Base-by-base conservation (phyloP, 805 yeast genomes). In the Priceomyces medius region DNA sequence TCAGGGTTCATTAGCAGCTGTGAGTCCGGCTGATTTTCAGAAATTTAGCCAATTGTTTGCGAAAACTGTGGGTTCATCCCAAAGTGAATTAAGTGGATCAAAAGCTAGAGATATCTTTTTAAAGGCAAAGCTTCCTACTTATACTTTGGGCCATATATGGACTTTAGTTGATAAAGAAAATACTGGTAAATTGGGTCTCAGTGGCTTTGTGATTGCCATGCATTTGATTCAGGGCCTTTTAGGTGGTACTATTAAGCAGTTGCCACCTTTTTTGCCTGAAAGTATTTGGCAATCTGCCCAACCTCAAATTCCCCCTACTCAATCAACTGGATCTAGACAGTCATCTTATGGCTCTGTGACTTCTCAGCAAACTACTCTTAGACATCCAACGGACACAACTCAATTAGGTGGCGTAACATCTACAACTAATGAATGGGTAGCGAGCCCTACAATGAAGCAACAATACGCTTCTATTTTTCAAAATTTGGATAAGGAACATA, bases 141-240 rank as follows among this genome's bases (percentile, higher is more conserved):
- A 77, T 19, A 75, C 81, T 2, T 71, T 93, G 46, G 96, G 95
- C 43, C 85, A 83, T 58, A 83, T 93, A 44, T 93, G 99, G 99
- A 77, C 77, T 40, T 71, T 91, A 43, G 93, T 86, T 33, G 99
- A 93, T 59, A 79, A 81, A 46, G 76, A 77, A 40, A 81, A 81
- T 51, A 64, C 77, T 1, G 99, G 99, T 4, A 71, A 77, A 42
- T 77, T 93, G 53, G 73, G 77, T 42, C 77, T 81, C 56, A 74
- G 81, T 12, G 90, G 88, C 58, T 93, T 93, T 54, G 79, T 88
- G 34, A 78, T 91, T 54, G 97, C 98, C 6, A 91, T 93, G 99
- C 95, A 87, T 63, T 74, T 93, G 58, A 88, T 93, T 48, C 97
- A 91, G 62, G 82, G 88, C 50, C 68, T 84, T 23, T 71, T 88